Evolutionary conservation across 768 basidiomycete genomes (phyloP), one percentile per base, ranked within the genome.

Genomic region (Mycena vulgaris): DNA sequence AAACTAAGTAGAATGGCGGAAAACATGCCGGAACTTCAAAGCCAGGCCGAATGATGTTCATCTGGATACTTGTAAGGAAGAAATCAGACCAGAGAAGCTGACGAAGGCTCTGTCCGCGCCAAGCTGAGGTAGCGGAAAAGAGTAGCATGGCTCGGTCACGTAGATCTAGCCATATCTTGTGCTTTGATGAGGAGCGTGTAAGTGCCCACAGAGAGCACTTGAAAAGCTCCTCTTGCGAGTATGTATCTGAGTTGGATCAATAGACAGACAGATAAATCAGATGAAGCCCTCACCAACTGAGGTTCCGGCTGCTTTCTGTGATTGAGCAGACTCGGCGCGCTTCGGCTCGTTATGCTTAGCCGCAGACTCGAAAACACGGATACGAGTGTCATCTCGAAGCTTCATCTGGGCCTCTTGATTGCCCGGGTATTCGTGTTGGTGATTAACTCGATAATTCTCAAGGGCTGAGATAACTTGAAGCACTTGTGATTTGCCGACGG

Each of bases 71-170:
- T 21, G 49, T 28, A 13, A 28, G 49, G 31, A 56, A 56, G 11
- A 56, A 37, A 28, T 56, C 53, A 56, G 53, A 56, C 53, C 53
- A 56, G 17, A 56, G 53, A 7, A 56, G n/a, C 6, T 17, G 10
- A 4, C 31, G 33, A 35, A 23, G 11, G n/a, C 53, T 56, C 5
- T 56, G 11, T 6, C 53, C 53, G 21, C 53, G 31, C 10, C 10
- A 56, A 31, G 53, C 53, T 25, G 53, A 17, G 5, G 31, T 23
- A 11, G 53, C 53, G 10, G 14, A 13, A 14, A 56, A 23, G 11
- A 56, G 35, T 4, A 56, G 53, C 53, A 56, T 56, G 6, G 53
- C 53, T 5, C 53, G 53, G 35, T 56, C 53, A 10, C 53, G 53
- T 9, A 56, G 27, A 23, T 23, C 53, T 7, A 33, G 53, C 11